Evolutionary conservation across 208 protist genomes (phyloP), one percentile per base, ranked within the genome.

Genomic region (Acanthamoeba triangularis): DNA sequence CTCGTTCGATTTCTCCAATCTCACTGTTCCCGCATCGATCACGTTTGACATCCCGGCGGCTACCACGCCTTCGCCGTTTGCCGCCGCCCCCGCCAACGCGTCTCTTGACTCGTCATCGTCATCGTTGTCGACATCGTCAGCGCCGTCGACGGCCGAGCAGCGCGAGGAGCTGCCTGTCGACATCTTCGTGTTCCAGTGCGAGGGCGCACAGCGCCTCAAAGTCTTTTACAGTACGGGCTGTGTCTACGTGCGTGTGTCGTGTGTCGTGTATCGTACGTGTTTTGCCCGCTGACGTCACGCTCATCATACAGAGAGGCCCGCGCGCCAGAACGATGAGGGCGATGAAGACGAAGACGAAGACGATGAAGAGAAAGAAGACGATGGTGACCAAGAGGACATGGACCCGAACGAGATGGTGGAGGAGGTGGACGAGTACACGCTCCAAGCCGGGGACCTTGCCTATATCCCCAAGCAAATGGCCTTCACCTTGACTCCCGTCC

Each of bases 111-210:
- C 59, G 16, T 65, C 23, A 65, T 65, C 59, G 14, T 65, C 59
- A 16, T 65, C 14, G 6, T 65, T 41, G 1, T 41, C 37, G 2
- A 41, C 63, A n/a, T n/a, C 63, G 63, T 69, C 63, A 20, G 63
- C 49, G 49, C 49, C 49, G 14, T 10, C 59, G 25, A 0, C 59
- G 59, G 67, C 28, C 67, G 49, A 76, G 30, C 33, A 76, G 41
- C 35, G 76, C 28, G 76, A 85, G 76, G 25, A 85, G 11, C 76
- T 85, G 35, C 23, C 20, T 7, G 76, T 85, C 28, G 76, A 85
- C 28, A 28, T 85, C 44, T 85, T 85, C 41, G 41, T 85, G 41
- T 85, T 85, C 41, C 76, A 85, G 41, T 85, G 76, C 76, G 76
- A 85, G 44, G 76, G 76, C 47, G 35, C 76, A 30, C 76, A 85